Evolutionary conservation across 345 rosid species (phyloP).

Genomic region (Balakata baccata): DNA sequence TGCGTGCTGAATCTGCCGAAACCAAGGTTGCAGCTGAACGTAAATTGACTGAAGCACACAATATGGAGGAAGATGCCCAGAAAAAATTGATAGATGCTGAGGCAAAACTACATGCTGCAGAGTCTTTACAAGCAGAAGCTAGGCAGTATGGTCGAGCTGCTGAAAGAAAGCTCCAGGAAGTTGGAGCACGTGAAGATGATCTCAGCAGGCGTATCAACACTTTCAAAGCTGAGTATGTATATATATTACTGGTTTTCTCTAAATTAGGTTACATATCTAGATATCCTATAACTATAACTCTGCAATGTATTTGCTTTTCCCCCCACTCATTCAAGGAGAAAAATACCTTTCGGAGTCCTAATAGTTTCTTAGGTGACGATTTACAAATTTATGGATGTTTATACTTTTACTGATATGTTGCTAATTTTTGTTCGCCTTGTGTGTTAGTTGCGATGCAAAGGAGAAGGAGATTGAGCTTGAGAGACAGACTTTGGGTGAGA

Average conservation of each 20-base stretch:
- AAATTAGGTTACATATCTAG: background rate
- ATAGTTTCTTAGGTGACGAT: background rate
- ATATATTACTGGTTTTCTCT: background rate
- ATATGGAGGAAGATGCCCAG: constrained; percentile 65
- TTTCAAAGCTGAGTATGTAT: constrained; percentile 75
- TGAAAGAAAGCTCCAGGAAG: constrained; percentile 84
- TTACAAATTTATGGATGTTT: background rate
- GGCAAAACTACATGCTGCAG: constrained; percentile 59
- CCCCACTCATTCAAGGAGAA: background rate
- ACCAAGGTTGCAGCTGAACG: constrained; percentile 71
- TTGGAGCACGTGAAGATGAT: constrained; percentile 83
- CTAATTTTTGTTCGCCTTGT: constrained; percentile 16
- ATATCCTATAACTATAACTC: background rate
- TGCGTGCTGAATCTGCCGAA: constrained; percentile 94
- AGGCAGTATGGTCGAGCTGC: constrained; percentile 60
- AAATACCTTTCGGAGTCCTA: background rate
- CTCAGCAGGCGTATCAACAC: constrained; percentile 51
- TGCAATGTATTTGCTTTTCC: background rate
- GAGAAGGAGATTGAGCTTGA: constrained; percentile 63
- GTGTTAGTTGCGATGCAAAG: constrained; percentile 70
- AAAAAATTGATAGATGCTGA: constrained; percentile 65
- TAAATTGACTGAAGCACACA: constrained; percentile 61
- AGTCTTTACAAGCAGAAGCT: constrained; percentile 72
- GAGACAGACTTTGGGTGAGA: constrained; percentile 66
- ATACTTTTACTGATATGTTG: background rate